Percentiles rank a stretch among this genome's conserved stretches.
phyloP scores from a whole-genome alignment of 352 stramenopile species.

The Phytopythium sindhum region DNA sequence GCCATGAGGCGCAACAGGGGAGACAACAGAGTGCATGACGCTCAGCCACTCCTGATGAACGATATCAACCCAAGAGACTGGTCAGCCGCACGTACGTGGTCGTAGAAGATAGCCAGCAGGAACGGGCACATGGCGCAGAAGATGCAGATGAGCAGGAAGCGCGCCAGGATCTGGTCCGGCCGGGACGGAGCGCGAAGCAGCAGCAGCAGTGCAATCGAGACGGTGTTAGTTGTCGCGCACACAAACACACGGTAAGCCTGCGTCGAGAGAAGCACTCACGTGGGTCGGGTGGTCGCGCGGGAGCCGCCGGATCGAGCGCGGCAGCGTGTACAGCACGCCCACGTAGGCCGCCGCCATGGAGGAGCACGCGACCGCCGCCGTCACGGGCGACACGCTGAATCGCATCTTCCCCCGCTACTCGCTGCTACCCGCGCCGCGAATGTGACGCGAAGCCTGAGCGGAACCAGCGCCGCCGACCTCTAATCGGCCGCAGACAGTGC shows the following conservation, averaged over 20 bases:
- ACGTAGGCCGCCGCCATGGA: slow-evolving; percentile 83
- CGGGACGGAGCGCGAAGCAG: not conserved
- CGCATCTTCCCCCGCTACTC: slow-evolving; percentile 65
- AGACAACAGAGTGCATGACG: not conserved
- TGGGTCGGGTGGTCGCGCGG: slow-evolving; percentile 83
- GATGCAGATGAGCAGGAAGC: slow-evolving; percentile 87
- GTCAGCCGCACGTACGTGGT: slow-evolving; percentile 46
- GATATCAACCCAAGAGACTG: not conserved
- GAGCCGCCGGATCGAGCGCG: slow-evolving; percentile 63
- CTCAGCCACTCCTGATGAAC: not conserved
- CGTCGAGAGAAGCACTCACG: slow-evolving; percentile 24
- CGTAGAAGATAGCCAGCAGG: slow-evolving; percentile 76
- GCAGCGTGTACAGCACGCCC: slow-evolving; percentile 83
- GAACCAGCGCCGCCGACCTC: too few species aligned
- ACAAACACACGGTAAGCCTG: not conserved
- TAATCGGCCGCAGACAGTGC: too few species aligned
- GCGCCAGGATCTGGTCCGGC: slow-evolving; percentile 66
- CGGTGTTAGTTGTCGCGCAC: not conserved
- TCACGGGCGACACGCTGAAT: slow-evolving; percentile 66
- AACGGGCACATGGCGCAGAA: slow-evolving; percentile 83
- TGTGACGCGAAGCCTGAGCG: slow-evolving; percentile 15
- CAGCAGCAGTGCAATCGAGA: not conserved
- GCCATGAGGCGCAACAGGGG: not conserved
- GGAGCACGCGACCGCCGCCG: slow-evolving; percentile 72
- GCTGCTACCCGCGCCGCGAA: slow-evolving; percentile 9